Conservation (phyloP, 345 rosid genomes). For the Syzygium aromaticum region DNA sequence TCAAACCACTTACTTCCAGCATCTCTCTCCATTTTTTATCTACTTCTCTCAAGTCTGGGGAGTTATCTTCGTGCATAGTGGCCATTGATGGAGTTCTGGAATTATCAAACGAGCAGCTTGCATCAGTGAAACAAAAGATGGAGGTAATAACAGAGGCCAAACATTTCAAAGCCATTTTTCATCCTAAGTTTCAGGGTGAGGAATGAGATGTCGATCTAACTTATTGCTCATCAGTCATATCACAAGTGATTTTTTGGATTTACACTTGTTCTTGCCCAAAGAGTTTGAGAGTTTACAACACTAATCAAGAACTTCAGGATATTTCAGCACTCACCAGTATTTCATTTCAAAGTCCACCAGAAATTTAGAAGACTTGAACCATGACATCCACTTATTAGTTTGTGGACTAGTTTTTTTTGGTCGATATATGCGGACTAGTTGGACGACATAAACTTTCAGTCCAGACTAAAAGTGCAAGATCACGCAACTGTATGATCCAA, state of each 20-base stretch:
- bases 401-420: too few species aligned
- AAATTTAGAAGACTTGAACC: not conserved
- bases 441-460: not conserved
- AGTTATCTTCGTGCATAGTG: slow-evolving; percentile 79
- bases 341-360: not conserved
- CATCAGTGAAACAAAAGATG: not conserved
- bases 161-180: not conserved
- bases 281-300: not conserved
- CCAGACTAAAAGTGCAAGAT: not conserved
- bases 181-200: not conserved
- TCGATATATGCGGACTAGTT: too few species aligned
- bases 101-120: not conserved
- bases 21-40: slow-evolving; percentile 50
- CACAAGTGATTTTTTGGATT: not conserved
- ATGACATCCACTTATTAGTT: not conserved
- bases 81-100: slow-evolving; percentile 60
- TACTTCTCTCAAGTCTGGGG: slow-evolving; percentile 64
- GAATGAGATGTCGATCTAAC: not conserved
- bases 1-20: slow-evolving; percentile 38
- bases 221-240: not conserved
- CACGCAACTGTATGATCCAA: not conserved
- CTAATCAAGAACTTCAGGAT: not conserved
- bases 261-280: not conserved
- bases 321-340: not conserved
- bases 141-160: not conserved